Evolutionary conservation across 176 grass and related monocot genomes (phyloP).

Genomic region (Carex kokanica): DNA sequence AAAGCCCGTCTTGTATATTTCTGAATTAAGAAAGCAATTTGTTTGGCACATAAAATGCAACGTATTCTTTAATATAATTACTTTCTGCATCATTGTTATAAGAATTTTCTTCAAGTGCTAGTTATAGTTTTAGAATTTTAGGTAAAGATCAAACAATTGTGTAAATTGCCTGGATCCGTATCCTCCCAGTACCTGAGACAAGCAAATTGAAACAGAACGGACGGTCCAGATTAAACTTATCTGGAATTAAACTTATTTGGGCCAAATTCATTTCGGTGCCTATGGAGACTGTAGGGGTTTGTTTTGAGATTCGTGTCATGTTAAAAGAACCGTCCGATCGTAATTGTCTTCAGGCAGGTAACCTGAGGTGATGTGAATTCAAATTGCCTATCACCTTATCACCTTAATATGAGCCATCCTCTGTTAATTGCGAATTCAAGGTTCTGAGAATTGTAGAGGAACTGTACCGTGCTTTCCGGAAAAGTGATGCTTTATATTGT

Average conservation of each 20-base stretch:
- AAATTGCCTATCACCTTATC: too few species aligned
- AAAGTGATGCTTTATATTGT: neutral
- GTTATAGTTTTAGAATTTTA: neutral
- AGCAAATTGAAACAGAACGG: too few species aligned
- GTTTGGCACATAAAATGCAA: neutral
- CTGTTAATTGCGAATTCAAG: neutral
- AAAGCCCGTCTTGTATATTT: neutral
- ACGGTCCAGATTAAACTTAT: too few species aligned
- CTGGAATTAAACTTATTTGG: too few species aligned
- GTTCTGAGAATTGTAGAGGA: neutral
- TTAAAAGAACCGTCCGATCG: too few species aligned
- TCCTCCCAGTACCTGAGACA: too few species aligned
- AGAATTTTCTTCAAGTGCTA: neutral
- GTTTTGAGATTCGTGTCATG: too few species aligned
- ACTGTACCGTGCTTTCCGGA: neutral
- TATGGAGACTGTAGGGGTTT: too few species aligned
- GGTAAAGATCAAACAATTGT: neutral
- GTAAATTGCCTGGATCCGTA: conserved; percentile 6
- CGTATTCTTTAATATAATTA: neutral
- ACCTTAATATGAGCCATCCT: neutral
- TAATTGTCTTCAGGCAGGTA: too few species aligned
- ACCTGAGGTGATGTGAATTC: too few species aligned
- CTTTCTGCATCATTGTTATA: neutral
- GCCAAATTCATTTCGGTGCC: too few species aligned
- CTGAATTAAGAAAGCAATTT: neutral